Evolutionary conservation across 352 stramenopile genomes (phyloP).

Genomic region (Peronosclerospora sorghi): DNA sequence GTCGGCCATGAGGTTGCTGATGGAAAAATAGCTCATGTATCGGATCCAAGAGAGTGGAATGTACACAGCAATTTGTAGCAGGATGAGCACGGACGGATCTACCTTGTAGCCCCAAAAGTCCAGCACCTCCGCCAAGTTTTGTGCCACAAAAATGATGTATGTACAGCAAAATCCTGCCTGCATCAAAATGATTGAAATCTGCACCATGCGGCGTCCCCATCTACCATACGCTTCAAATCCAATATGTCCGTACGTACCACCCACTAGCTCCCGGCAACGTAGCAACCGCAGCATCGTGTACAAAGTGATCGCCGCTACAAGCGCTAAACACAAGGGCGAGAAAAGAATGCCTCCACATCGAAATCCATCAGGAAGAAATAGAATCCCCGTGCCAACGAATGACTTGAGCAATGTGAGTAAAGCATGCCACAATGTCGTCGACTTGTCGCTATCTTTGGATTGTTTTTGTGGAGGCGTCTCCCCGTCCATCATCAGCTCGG

Average conservation of each 20-base stretch:
- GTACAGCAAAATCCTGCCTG: constrained; percentile 78
- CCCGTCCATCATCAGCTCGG: constrained; percentile 15
- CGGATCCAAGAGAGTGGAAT: constrained; percentile 77
- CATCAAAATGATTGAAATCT: constrained; percentile 78
- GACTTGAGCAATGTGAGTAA: constrained; percentile 71
- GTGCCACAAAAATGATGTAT: constrained; percentile 76
- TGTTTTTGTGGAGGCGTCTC: constrained; percentile 1
- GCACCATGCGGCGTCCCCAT: constrained; percentile 65
- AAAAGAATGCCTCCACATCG: constrained; percentile 63
- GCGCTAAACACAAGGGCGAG: constrained; percentile 49
- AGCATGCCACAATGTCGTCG: constrained; percentile 68
- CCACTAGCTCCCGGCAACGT: constrained; percentile 51
- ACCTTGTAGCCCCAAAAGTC: constrained; percentile 34
- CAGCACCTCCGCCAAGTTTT: constrained; percentile 69
- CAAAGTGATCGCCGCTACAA: constrained; percentile 53
- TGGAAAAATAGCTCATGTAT: constrained; percentile 81
- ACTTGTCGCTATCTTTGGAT: constrained; percentile 47
- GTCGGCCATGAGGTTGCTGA: constrained; percentile 76
- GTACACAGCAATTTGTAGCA: constrained; percentile 65
- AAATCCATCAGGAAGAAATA: constrained; percentile 73
- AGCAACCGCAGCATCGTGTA: constrained; percentile 71
- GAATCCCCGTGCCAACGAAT: constrained; percentile 69
- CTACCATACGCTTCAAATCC: constrained; percentile 50
- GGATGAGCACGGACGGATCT: constrained; percentile 43
- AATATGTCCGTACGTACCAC: constrained; percentile 70